Base-by-base conservation (phyloP, 2,329 filamentous ascomycete species). In the Penicillium verrucosum region DNA sequence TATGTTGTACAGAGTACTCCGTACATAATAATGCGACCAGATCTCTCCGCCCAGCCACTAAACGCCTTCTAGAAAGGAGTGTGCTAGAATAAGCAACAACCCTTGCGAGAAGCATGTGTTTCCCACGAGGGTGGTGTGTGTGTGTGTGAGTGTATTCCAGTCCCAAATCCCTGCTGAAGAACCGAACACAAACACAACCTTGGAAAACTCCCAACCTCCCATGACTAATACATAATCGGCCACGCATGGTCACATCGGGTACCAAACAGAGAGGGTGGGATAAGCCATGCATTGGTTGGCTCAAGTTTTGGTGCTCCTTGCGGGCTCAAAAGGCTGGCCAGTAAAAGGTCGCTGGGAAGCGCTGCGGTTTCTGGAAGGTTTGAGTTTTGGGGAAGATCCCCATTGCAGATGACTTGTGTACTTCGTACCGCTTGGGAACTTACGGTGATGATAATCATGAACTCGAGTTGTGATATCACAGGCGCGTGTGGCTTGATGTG, bases 231-330 rank as follows among this genome's bases (percentile, higher is more conserved):
- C 34, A 58, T 60, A 59, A 64, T 63, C 59, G 40, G 51, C 62
- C 51, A 57, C 37, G 59, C 60, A 60, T 64, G 52, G 57, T 63
- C 57, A 56, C 58, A 59, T 57, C 47, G 32, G 16, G 37, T 54
- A 53, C 45, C 42, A 34, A 51, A 38, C 21, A 21, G 18, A 60
- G 56, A 53, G 51, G 47, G 56, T 52, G 52, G 55, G 53, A 54
- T 44, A 27, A 36, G 41, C 51, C 34, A 44, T 43, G 48, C 6
- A 48, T 51, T 63, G 60, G 53, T 56, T 56, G 50, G 45, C 25
- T 34, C 16, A 38, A 11, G 8, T 27, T 12, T n/a, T 53, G 34
- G 29, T 51, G 43, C 29, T 43, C 32, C 44, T 34, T 27, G 30
- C 41, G 12, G 38, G 23, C 40, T 16, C 27, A 36, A 32, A 29